Evolutionary conservation across 805 yeast genomes (phyloP).

Genomic region (Peterozyma toletana): DNA sequence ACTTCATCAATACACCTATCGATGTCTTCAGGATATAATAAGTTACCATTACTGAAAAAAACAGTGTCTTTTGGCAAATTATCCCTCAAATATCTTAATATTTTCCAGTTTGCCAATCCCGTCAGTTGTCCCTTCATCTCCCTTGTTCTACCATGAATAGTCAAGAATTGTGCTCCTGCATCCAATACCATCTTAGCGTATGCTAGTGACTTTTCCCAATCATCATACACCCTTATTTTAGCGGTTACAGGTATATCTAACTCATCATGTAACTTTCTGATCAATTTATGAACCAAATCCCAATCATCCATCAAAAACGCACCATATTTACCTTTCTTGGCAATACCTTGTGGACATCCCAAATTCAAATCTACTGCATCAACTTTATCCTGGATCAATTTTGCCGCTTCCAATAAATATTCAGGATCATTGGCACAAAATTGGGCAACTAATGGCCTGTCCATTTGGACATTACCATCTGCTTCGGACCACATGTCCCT

Average conservation of each 20-base stretch:
- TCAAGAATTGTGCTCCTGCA: slow-evolving; percentile 94
- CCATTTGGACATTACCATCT: slow-evolving; percentile 67
- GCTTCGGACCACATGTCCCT: slow-evolving; percentile 58
- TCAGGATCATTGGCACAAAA: slow-evolving; percentile 97
- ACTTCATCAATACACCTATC: slow-evolving; percentile 58
- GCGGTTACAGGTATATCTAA: slow-evolving; percentile 89
- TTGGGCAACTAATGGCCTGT: slow-evolving; percentile 87
- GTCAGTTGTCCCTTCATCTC: slow-evolving; percentile 98
- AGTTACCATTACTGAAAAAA: slow-evolving; percentile 90
- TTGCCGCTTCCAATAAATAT: slow-evolving; percentile 73
- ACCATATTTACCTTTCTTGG: slow-evolving; percentile 91
- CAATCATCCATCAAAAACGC: slow-evolving; percentile 96
- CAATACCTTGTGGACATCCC: slow-evolving; percentile 99
- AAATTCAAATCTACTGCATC: slow-evolving; percentile 94
- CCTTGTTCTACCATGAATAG: slow-evolving; percentile 92
- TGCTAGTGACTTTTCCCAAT: slow-evolving; percentile 70
- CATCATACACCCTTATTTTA: slow-evolving; percentile 85
- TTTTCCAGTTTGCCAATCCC: slow-evolving; percentile 91
- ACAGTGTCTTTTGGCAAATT: slow-evolving; percentile 76
- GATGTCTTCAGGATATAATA: slow-evolving; percentile 83
- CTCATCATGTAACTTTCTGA: slow-evolving; percentile 65
- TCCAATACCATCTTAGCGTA: slow-evolving; percentile 84
- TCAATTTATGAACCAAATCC: slow-evolving; percentile 69
- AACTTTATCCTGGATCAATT: slow-evolving; percentile 70
- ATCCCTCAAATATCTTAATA: slow-evolving; percentile 67